Conservation (phyloP, 345 rosid genomes). For the Lagerstroemia speciosa region DNA sequence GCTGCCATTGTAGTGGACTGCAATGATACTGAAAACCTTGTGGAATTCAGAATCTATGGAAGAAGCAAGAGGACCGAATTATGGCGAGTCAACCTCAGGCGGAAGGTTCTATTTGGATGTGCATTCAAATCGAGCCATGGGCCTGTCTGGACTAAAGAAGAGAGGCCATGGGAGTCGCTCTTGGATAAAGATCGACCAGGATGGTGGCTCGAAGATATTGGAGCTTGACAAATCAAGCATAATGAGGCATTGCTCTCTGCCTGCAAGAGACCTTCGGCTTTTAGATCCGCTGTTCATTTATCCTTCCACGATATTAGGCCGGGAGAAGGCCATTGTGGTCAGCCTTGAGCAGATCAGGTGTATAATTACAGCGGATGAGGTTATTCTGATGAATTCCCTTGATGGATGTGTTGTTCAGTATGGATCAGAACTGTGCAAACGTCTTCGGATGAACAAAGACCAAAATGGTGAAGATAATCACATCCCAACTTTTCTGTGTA, state of each 20-base stretch:
- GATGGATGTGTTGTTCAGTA: constrained; percentile 69
- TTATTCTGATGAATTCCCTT: constrained; percentile 78
- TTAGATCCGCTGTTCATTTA: constrained; percentile 94
- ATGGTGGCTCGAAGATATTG: constrained; percentile 52
- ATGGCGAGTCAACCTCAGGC: constrained; percentile 25
- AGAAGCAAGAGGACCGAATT: constrained; percentile 27
- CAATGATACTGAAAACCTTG: background rate
- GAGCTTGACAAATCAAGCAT: constrained; percentile 83
- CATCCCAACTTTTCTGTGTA: background rate
- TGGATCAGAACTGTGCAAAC: constrained; percentile 72
- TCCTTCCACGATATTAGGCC: constrained; percentile 78
- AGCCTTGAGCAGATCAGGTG: constrained; percentile 92
- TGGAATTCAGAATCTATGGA: constrained; percentile 32
- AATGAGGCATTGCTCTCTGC: constrained; percentile 92
- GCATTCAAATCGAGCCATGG: constrained; percentile 29
- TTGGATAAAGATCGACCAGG: constrained; percentile 74
- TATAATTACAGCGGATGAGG: constrained; percentile 91
- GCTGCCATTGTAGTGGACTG: background rate
- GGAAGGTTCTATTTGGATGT: constrained; percentile 37
- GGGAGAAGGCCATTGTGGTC: constrained; percentile 90
- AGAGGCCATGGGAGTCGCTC: constrained; percentile 89
- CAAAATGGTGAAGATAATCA: constrained; percentile 29
- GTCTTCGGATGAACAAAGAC: constrained; percentile 57
- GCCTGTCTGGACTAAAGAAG: constrained; percentile 53
- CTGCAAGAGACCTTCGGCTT: constrained; percentile 83